Evolutionary conservation across 257 asterid species (phyloP).

Genomic region (Parsonsia alboflavescens): DNA sequence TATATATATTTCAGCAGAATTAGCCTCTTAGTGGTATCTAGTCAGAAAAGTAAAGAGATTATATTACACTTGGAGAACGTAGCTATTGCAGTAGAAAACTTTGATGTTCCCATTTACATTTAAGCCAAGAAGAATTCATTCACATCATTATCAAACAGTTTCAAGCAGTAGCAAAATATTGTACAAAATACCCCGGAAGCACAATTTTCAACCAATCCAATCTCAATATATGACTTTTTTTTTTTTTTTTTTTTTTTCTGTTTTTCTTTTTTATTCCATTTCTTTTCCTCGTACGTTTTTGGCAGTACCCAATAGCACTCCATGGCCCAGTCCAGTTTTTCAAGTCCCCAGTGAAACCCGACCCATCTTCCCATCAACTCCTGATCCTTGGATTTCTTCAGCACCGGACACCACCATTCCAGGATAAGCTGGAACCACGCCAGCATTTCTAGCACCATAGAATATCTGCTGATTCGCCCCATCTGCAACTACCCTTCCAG

Average conservation of each 20-base stretch:
- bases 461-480: conserved; percentile 39
- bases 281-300: neutral
- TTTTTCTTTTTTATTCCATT: neutral
- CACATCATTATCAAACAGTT: neutral
- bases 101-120: neutral
- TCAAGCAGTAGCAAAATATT: neutral
- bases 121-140: neutral
- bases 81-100: neutral
- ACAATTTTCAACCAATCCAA: neutral
- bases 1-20: no score
- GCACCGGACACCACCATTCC: conserved; percentile 52
- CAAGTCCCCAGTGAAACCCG: conserved; percentile 45
- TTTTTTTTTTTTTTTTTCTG: no score
- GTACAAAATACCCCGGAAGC: neutral
- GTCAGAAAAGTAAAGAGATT: no score
- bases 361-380: conserved; percentile 40
- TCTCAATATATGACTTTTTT: neutral
- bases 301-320: neutral
- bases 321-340: neutral
- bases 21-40: no score
- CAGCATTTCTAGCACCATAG: conserved; percentile 54
- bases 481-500: conserved; percentile 39
- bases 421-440: conserved; percentile 49
- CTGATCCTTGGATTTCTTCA: conserved; percentile 56
- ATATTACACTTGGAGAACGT: neutral